Percentiles rank a stretch among this genome's conserved stretches.
Evolutionary conservation across 164 flowering plant species (phyloP).

Genomic region (Protea cynaroides): DNA sequence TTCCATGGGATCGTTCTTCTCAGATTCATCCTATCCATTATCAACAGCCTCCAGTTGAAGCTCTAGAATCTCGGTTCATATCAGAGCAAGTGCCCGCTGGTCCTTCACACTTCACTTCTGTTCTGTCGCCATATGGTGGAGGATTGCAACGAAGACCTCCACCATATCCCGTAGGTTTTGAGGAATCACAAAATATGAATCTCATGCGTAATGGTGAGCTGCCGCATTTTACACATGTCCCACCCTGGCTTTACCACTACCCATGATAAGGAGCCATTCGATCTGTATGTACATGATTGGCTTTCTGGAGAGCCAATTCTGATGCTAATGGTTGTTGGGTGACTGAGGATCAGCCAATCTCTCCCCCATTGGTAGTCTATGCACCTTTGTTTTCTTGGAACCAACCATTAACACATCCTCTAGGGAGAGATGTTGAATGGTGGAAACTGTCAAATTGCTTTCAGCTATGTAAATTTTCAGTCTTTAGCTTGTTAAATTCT

Average conservation of each 20-base stretch:
- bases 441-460: no score
- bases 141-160: neutral
- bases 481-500: no score
- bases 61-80: conserved; percentile 1
- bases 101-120: neutral
- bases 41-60: neutral
- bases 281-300: neutral
- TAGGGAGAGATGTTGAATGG: no score
- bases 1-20: neutral
- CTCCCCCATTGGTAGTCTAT: no score
- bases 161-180: neutral
- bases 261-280: neutral
- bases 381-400: no score
- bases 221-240: neutral
- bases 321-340: no score
- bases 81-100: neutral
- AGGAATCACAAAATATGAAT: conserved; percentile 2
- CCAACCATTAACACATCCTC: no score
- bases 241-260: neutral
- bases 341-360: no score
- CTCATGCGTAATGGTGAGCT: neutral
- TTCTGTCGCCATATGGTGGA: neutral
- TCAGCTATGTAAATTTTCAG: no score
- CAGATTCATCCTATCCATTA: neutral
- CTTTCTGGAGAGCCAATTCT: neutral